These are phyloP conservation scores for Cladosporium austrohemisphaericum DNA, from an alignment of 2,329 filamentous ascomycete genomes.

Conservation along the genomic window DNA sequence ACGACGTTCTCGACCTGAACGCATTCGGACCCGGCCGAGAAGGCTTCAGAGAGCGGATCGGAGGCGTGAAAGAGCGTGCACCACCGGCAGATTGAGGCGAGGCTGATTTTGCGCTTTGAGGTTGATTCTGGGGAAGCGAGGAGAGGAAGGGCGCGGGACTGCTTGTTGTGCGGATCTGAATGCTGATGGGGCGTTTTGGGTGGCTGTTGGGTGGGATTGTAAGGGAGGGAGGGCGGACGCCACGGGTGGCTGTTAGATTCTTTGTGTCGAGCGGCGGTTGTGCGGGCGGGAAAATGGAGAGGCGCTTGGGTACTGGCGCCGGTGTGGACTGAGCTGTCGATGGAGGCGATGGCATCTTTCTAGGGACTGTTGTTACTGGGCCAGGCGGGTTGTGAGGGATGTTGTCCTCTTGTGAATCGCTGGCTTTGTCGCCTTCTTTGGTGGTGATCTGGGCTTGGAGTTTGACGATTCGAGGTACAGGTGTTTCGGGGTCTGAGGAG, in stretches of 20 bases:
- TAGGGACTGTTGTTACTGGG: not conserved
- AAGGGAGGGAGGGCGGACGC: constrained; percentile 15
- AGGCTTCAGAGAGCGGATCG: constrained; percentile 29
- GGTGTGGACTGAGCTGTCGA: constrained; percentile 4
- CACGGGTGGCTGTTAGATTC: constrained; percentile 3
- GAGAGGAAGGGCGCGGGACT: constrained; percentile 43
- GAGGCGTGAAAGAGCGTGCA: constrained; percentile 30
- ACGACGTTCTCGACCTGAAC: not conserved
- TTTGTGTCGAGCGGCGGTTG: constrained; percentile 1
- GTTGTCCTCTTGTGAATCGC: not conserved
- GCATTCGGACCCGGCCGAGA: constrained; percentile 22
- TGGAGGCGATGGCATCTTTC: constrained; percentile 4
- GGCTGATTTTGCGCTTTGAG: constrained; percentile 18
- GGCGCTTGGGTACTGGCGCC: constrained; percentile 14
- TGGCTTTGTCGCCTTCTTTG: not conserved
- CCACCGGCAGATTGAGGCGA: no score
- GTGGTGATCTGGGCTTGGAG: constrained; percentile 25
- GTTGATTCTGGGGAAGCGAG: constrained; percentile 29
- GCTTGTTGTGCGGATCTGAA: constrained; percentile 39
- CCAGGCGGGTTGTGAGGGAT: constrained; percentile 6
- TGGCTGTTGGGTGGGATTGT: not conserved
- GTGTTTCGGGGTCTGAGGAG: not conserved
- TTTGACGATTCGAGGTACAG: constrained; percentile 18
- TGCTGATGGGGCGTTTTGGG: constrained; percentile 41
- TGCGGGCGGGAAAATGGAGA: constrained; percentile 23